Evolutionary conservation across 2,329 filamentous ascomycete genomes (phyloP), one percentile per base, ranked within the genome.

Genomic region (Penicillium paneum): DNA sequence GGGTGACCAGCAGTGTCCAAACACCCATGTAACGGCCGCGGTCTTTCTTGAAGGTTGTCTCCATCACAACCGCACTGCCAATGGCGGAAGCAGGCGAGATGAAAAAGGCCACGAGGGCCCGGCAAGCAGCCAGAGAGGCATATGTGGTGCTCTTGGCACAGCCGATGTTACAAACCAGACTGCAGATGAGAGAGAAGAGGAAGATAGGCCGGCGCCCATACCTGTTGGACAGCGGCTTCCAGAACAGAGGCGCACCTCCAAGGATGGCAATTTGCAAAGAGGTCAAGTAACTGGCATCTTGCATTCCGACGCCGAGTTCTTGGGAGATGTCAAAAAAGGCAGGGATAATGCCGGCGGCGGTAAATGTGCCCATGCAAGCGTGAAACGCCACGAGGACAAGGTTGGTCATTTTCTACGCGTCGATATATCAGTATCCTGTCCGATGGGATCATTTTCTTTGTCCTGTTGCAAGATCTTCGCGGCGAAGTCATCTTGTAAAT

Each of bases 321-420:
- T 71, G 65, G 3, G 81, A 75, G 17, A 86, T 84, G 21, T 75
- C 71, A 42, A 76, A 72, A 66, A 80, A 85, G 4, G 80, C 81
- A 2, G 82, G 80, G 50, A 83, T 81, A 58, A 85, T 83, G 5
- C 75, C 72, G 0, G 81, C 76, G 2, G 82, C 80, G 5, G 75
- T 81, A 62, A 85, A 84, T 4, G 81, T 81, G 39, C 76, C 76
- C 79, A 84, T 84, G 68, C 79, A 79, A 39, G 81, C 79, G 55
- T 84, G 81, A 61, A 83, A 81, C 1, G 81, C 80, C 15, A 85
- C 81, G 26, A 84, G 74, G 11, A 79, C 59, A 0, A 85, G 70
- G 58, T 84, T 83, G 51, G 71, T 54, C n/a, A 76, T 66, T 77
- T 83, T 84, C 79, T 82, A 55, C 10, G 40, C 11, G 21, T 48